Percentiles rank a stretch among this genome's conserved stretches.
Conservation (phyloP, 2,329 filamentous ascomycete species). For the Gnomoniopsis sp. region DNA sequence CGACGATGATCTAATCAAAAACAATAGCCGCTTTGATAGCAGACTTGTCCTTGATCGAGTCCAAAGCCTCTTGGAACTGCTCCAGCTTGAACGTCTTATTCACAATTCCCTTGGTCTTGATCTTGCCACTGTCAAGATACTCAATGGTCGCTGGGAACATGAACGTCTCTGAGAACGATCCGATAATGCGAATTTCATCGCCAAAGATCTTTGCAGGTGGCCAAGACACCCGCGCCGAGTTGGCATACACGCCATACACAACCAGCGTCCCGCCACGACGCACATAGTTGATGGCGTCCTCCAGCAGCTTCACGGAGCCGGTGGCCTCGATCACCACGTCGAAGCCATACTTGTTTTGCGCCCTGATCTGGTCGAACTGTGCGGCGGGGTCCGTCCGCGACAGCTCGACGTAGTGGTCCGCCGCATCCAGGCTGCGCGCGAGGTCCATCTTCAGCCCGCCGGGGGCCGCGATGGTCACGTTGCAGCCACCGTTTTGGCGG, state of each 20-base stretch:
- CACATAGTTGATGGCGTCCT: conserved; percentile 69
- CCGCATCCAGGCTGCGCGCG: conserved; percentile 54
- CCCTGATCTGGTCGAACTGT: conserved; percentile 61
- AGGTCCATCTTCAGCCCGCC: conserved; percentile 69
- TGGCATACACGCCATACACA: conserved; percentile 56
- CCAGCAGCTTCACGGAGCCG: conserved; percentile 64
- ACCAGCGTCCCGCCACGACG: conserved; percentile 60
- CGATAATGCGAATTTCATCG: conserved; percentile 68
- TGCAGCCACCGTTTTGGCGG: conserved; percentile 63
- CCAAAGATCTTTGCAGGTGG: conserved; percentile 69
- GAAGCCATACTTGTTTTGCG: conserved; percentile 67
- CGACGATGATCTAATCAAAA: conserved; percentile 60
- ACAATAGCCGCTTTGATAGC: conserved; percentile 73
- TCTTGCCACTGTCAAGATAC: conserved; percentile 56
- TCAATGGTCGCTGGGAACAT: conserved; percentile 59
- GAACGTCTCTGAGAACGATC: conserved; percentile 70
- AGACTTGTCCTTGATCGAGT: conserved; percentile 68
- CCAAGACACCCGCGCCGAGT: conserved; percentile 61
- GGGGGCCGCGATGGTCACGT: conserved; percentile 67
- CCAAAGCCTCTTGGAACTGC: conserved; percentile 66
- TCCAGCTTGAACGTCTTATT: conserved; percentile 73
- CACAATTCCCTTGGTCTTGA: conserved; percentile 65
- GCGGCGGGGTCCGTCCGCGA: conserved; percentile 51
- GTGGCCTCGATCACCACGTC: conserved; percentile 71
- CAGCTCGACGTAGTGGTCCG: conserved; percentile 52